phyloP scores from a whole-genome alignment of 73 alveolate genomes.

The Paramecium tetraurelia region DNA sequence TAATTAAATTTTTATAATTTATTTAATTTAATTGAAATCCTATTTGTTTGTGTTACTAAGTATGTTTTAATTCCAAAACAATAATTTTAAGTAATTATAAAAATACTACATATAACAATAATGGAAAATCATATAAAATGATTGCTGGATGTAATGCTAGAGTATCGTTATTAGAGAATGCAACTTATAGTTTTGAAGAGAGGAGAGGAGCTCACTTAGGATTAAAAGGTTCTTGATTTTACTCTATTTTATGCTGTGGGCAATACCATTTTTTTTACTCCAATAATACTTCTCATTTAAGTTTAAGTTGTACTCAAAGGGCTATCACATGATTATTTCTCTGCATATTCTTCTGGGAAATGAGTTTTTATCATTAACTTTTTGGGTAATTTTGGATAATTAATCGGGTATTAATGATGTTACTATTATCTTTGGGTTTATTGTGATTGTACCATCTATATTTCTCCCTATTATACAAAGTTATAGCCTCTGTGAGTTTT shows the following conservation, averaged over 20 bases:
- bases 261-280: background rate
- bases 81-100: background rate
- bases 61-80: background rate
- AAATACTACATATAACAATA: background rate
- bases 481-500: background rate
- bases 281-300: background rate
- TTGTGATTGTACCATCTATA: background rate
- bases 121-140: background rate
- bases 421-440: background rate
- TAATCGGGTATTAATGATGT: background rate
- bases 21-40: background rate
- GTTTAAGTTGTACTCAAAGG: background rate
- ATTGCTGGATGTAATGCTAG: background rate
- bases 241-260: background rate
- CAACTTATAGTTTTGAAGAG: background rate
- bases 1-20: background rate
- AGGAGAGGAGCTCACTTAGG: background rate
- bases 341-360: background rate
- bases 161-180: background rate
- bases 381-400: background rate
- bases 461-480: background rate
- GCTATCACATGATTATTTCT: background rate
- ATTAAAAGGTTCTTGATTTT: background rate
- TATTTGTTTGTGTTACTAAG: background rate
- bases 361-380: background rate